These are phyloP conservation scores for Mucor lusitanicus DNA, from an alignment of 371 early-diverging fungal genomes.

Conservation along the genomic window DNA sequence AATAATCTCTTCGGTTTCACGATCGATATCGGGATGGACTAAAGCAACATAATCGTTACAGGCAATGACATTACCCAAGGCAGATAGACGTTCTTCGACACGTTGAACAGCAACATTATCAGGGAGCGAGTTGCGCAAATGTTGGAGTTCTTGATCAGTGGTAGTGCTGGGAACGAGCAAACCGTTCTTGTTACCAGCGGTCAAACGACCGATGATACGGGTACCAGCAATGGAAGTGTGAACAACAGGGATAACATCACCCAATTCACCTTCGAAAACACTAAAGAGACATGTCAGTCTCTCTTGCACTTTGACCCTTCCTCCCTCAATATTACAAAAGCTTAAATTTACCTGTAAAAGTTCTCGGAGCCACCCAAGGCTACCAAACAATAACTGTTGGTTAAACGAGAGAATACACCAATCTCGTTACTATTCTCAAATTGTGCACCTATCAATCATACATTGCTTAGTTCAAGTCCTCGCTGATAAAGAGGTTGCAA, in stretches of 20 bases:
- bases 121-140: constrained; percentile 97
- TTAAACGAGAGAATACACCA: constrained; percentile 97
- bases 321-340: neutral
- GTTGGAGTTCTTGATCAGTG: constrained; percentile 99
- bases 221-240: constrained; percentile 99
- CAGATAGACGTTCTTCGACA: constrained; percentile 98
- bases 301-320: neutral
- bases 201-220: constrained; percentile 95
- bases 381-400: constrained; percentile 99
- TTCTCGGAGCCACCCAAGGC: constrained; percentile 98
- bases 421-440: constrained; percentile 99
- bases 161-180: constrained; percentile 97
- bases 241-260: constrained; percentile 97
- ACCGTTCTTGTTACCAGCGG: constrained; percentile 96
- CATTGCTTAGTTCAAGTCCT: neutral
- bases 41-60: constrained; percentile 99
- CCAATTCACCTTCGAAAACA: constrained; percentile 94
- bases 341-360: constrained; percentile 83
- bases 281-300: constrained; percentile 36
- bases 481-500: too few species aligned
- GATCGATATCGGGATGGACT: constrained; percentile 98
- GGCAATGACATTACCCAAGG: constrained; percentile 99
- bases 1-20: constrained; percentile 99
- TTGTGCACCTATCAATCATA: constrained; percentile 61
- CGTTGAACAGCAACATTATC: constrained; percentile 95